These are phyloP conservation scores for Perkinsus olseni DNA, from an alignment of 169 alveolate species.

Conservation along the genomic window DNA sequence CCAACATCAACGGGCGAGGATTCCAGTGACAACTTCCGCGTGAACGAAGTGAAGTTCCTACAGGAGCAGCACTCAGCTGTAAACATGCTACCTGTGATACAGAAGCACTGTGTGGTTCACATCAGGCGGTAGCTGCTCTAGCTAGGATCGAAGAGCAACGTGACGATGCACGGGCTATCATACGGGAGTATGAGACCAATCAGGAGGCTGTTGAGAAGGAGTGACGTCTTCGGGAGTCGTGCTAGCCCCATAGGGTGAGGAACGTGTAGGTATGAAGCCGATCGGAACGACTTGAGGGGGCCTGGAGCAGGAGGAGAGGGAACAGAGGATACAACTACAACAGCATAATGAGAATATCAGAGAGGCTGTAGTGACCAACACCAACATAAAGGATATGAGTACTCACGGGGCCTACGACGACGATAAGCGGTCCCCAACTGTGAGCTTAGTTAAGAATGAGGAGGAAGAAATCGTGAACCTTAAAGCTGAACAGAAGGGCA, in stretches of 20 bases:
- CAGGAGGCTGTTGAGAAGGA: not conserved
- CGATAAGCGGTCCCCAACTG: not conserved
- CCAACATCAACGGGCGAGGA: not conserved
- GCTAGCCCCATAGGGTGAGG: not conserved
- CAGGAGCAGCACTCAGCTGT: not conserved
- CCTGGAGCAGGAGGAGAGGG: not conserved
- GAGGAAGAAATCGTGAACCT: not conserved
- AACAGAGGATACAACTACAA: not conserved
- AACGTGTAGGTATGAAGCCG: not conserved
- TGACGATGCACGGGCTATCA: not conserved
- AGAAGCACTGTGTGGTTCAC: not conserved
- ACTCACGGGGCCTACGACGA: not conserved
- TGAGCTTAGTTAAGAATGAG: not conserved
- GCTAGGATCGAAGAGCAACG: not conserved
- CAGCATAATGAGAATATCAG: not conserved
- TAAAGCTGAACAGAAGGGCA: not conserved
- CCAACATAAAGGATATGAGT: not conserved
- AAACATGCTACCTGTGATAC: not conserved
- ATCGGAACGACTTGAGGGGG: not conserved
- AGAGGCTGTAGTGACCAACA: not conserved
- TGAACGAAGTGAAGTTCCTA: not conserved
- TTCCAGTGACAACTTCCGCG: not conserved
- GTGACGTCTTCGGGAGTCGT: not conserved
- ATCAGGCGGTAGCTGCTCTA: not conserved
- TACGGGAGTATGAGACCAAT: not conserved